Percentiles rank a stretch among this genome's conserved stretches.
These are phyloP conservation scores for Sarocladium brachiariae DNA, from an alignment of 2,329 filamentous ascomycete genomes.

Conservation along the genomic window DNA sequence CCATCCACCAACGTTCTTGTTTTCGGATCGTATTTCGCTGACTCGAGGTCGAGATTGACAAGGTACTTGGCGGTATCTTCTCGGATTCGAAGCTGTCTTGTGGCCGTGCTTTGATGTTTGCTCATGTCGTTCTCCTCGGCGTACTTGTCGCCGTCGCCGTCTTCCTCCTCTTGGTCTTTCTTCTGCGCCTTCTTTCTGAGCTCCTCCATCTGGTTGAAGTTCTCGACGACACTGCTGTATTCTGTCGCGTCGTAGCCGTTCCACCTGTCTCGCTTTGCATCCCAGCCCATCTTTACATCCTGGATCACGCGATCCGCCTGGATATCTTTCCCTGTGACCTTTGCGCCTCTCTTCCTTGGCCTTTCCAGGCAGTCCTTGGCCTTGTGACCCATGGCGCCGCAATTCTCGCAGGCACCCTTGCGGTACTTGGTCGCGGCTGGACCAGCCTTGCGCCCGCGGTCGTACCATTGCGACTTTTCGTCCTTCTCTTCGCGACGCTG, in stretches of 20 bases:
- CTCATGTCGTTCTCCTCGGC: constrained; percentile 97
- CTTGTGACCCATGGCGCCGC: constrained; percentile 94
- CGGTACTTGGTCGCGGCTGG: constrained; percentile 93
- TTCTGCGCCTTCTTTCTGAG: constrained; percentile 52
- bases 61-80: constrained; percentile 98
- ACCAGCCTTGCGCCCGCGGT: constrained; percentile 75
- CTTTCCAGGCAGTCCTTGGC: constrained; percentile 87
- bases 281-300: constrained; percentile 84
- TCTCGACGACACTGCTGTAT: constrained; percentile 79
- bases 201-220: constrained; percentile 80
- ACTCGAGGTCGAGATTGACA: constrained; percentile 89
- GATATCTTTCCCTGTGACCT: constrained; percentile 88
- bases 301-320: constrained; percentile 85
- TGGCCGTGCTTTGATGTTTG: constrained; percentile 82
- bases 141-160: constrained; percentile 64
- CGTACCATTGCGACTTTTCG: constrained; percentile 81
- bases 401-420: constrained; percentile 98
- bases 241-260: constrained; percentile 93
- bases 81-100: constrained; percentile 80
- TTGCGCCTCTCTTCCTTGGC: constrained; percentile 82
- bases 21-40: constrained; percentile 96
- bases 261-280: constrained; percentile 96
- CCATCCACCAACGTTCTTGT: constrained; percentile 84
- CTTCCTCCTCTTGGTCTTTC: constrained; percentile 39
- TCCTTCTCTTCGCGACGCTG: constrained; percentile 63